These are phyloP conservation scores for Termitomyces sp. DNA, from an alignment of 768 basidiomycete species.

Conservation along the genomic window DNA sequence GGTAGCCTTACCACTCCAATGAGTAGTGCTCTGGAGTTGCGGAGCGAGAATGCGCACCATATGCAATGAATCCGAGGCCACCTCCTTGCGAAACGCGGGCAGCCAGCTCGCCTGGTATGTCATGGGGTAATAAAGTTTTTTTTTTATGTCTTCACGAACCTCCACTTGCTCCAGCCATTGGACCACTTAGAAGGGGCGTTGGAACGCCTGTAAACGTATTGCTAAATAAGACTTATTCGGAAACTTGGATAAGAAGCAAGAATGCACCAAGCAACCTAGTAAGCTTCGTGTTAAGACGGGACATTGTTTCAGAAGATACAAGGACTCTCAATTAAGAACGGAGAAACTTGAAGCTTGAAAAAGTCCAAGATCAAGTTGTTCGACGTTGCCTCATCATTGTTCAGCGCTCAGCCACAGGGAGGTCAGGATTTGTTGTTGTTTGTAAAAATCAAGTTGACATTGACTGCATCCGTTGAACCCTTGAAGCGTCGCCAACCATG, in stretches of 20 bases:
- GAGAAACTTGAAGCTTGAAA: background rate
- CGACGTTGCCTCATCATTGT: background rate
- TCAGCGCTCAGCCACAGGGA: background rate
- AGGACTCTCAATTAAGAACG: background rate
- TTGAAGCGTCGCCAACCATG: constrained; percentile 44
- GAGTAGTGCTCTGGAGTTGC: background rate
- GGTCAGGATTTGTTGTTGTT: constrained; percentile 20
- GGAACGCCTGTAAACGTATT: constrained; percentile 35
- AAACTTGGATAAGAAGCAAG: background rate
- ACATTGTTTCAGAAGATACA: constrained; percentile 9
- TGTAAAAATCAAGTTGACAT: constrained; percentile 13
- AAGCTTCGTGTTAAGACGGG: constrained; percentile 33
- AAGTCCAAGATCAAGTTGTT: background rate
- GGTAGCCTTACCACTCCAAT: constrained; percentile 35
- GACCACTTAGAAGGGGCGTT: constrained; percentile 55
- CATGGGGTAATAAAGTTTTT: background rate
- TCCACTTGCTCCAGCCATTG: constrained; percentile 70
- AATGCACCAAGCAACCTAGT: constrained; percentile 48
- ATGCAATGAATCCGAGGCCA: constrained; percentile 71
- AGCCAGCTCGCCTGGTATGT: constrained; percentile 38
- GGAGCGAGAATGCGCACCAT: constrained; percentile 33
- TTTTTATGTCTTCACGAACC: constrained; percentile 27
- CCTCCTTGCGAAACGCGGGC: constrained; percentile 62
- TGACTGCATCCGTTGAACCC: constrained; percentile 12
- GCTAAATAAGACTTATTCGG: background rate